Conservation (phyloP, 495 filamentous ascomycete species). For the Ramalina intermedia region DNA sequence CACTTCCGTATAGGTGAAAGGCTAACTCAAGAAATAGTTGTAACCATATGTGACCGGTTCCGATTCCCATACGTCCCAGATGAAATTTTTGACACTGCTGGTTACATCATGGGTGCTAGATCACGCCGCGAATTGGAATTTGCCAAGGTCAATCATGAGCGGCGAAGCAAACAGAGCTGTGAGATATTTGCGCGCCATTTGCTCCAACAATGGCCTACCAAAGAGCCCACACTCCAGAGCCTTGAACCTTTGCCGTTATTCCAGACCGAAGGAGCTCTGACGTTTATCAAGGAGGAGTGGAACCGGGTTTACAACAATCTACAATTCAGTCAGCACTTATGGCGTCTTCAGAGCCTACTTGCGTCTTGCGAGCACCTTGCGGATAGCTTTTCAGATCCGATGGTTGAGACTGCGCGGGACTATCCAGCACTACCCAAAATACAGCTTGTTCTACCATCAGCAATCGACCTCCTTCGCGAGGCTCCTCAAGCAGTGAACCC, state of each 20-base stretch:
- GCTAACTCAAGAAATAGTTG: conserved; percentile 8
- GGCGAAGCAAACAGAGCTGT: conserved; percentile 15
- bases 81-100: background rate
- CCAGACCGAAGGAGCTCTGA: conserved; percentile 22
- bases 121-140: conserved; percentile 12
- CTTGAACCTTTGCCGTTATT: conserved; percentile 17
- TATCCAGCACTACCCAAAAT: no score
- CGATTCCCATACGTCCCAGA: background rate
- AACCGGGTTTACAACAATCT: conserved; percentile 28
- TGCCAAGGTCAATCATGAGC: conserved; percentile 14
- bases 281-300: conserved; percentile 33
- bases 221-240: conserved; percentile 14
- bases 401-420: no score
- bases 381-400: no score
- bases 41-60: background rate
- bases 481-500: no score
- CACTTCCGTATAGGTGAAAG: conserved; percentile 15
- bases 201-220: conserved; percentile 16
- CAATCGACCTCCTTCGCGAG: no score
- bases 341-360: conserved; percentile 25
- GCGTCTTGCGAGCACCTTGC: conserved; percentile 1
- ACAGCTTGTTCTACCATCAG: no score
- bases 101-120: conserved; percentile 1
- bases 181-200: conserved; percentile 20
- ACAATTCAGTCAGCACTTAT: conserved; percentile 28